Conservation (phyloP, 306 rosid genomes). For the Prunus fruticosa region DNA sequence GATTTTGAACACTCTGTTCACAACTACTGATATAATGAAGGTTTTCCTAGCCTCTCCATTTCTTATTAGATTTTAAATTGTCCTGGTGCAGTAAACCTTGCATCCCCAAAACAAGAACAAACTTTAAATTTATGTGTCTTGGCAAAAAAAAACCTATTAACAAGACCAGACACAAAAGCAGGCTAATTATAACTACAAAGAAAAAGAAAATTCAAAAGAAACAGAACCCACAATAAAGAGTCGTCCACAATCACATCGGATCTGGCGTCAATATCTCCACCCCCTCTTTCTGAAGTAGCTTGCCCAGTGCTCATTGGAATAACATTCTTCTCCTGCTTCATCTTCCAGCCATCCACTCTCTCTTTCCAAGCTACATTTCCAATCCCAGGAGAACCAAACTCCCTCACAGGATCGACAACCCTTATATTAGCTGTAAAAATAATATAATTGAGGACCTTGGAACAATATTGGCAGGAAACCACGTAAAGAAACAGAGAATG, state of each 20-base stretch:
- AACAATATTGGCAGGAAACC: conserved; percentile 24
- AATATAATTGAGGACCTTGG: conserved; percentile 20
- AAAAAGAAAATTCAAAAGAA: background rate
- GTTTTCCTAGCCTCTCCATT: conserved; percentile 6
- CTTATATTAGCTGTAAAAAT: conserved; percentile 64
- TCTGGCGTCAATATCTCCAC: conserved; percentile 89
- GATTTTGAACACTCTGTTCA: background rate
- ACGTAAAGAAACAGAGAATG: conserved; percentile 11
- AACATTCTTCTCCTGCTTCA: conserved; percentile 87
- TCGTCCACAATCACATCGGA: conserved; percentile 89
- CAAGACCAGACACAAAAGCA: conserved; percentile 12
- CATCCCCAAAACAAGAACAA: background rate
- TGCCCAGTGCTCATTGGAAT: conserved; percentile 89
- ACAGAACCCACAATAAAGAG: conserved; percentile 66
- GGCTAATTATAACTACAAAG: background rate
- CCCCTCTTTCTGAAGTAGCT: conserved; percentile 92
- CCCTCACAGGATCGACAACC: conserved; percentile 60
- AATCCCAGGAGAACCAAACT: conserved; percentile 53
- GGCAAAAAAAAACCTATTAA: background rate
- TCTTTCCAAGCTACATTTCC: conserved; percentile 99
- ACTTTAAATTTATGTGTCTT: background rate
- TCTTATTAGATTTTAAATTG: background rate
- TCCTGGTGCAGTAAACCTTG: background rate
- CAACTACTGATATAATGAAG: background rate
- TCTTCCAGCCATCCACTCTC: conserved; percentile 99